Conservation (phyloP, 768 basidiomycete genomes). For the Tricholoma terreum region DNA sequence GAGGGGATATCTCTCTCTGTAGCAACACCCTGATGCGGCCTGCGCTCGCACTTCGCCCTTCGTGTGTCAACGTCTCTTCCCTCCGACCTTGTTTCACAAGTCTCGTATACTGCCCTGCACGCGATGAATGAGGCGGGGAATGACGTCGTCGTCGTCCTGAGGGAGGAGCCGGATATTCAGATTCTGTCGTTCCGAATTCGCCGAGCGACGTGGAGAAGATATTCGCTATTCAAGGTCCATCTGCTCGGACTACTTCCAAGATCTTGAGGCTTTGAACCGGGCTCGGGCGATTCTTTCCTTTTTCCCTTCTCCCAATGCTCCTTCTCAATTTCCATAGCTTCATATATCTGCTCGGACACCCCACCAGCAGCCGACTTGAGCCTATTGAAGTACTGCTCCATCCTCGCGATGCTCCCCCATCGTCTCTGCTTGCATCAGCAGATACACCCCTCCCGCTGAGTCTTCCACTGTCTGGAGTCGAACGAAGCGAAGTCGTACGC, state of each 20-base stretch:
- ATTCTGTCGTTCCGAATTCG: conserved; percentile 1
- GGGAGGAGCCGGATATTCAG: conserved; percentile 20
- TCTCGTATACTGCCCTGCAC: conserved; percentile 31
- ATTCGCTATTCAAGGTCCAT: not conserved
- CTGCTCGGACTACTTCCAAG: conserved; percentile 1
- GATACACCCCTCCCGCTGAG: not conserved
- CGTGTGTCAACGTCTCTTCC: conserved; percentile 34
- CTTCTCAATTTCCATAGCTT: conserved; percentile 12
- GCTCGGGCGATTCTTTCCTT: not conserved
- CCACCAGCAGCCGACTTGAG: conserved; percentile 27
- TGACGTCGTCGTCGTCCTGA: conserved; percentile 9
- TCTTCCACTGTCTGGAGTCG: not conserved
- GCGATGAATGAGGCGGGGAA: conserved; percentile 20
- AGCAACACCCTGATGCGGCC: conserved; percentile 4
- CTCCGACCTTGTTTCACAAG: conserved; percentile 32
- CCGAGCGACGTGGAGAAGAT: conserved; percentile 3
- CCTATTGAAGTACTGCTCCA: conserved; percentile 34
- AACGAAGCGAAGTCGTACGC: not conserved
- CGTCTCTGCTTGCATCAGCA: conserved; percentile 2
- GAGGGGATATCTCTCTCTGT: too few species aligned
- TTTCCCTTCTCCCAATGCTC: not conserved
- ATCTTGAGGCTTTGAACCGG: not conserved
- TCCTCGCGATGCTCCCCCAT: conserved; percentile 33
- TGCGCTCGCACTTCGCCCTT: conserved; percentile 31
- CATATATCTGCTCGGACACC: conserved; percentile 26